These are phyloP conservation scores for Nakazawaea sp. DNA, from an alignment of 805 yeast species.

Conservation along the genomic window DNA sequence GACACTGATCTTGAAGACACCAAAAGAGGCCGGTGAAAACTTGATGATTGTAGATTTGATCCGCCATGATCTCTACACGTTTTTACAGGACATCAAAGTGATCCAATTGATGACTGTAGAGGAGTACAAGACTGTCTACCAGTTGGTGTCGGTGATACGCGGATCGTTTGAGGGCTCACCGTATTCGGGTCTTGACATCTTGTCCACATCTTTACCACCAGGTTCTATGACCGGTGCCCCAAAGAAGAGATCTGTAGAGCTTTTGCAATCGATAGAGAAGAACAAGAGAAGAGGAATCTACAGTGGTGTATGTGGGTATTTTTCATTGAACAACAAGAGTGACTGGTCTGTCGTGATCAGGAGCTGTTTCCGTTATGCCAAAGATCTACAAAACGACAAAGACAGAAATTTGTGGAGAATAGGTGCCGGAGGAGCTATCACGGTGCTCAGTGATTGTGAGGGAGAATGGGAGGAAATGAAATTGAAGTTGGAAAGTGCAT, in stretches of 20 bases:
- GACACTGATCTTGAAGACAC: slow-evolving; percentile 58
- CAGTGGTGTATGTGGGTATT: slow-evolving; percentile 93
- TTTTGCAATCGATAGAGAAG: slow-evolving; percentile 55
- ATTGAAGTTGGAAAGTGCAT: slow-evolving; percentile 70
- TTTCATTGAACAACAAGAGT: slow-evolving; percentile 80
- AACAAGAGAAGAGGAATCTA: slow-evolving; percentile 72
- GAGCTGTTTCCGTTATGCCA: slow-evolving; percentile 61
- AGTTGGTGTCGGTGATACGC: slow-evolving; percentile 81
- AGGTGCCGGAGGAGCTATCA: slow-evolving; percentile 99
- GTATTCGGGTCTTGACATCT: slow-evolving; percentile 70
- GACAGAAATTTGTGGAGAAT: slow-evolving; percentile 56
- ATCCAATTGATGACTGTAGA: slow-evolving; percentile 84
- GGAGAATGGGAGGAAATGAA: slow-evolving; percentile 93
- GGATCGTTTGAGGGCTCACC: slow-evolving; percentile 39
- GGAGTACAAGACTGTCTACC: slow-evolving; percentile 87
- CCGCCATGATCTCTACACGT: slow-evolving; percentile 78
- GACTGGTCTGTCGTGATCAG: slow-evolving; percentile 97
- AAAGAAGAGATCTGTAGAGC: slow-evolving; percentile 83
- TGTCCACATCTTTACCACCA: slow-evolving; percentile 81
- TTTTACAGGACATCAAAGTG: slow-evolving; percentile 61
- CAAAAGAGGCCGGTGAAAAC: slow-evolving; percentile 93
- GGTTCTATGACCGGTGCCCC: slow-evolving; percentile 99
- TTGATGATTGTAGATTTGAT: slow-evolving; percentile 95
- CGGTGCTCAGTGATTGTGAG: slow-evolving; percentile 73
- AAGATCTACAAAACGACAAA: slow-evolving; percentile 29